Conservation (phyloP, 2,329 filamentous ascomycete genomes). For the Colletotrichum sansevieriae region DNA sequence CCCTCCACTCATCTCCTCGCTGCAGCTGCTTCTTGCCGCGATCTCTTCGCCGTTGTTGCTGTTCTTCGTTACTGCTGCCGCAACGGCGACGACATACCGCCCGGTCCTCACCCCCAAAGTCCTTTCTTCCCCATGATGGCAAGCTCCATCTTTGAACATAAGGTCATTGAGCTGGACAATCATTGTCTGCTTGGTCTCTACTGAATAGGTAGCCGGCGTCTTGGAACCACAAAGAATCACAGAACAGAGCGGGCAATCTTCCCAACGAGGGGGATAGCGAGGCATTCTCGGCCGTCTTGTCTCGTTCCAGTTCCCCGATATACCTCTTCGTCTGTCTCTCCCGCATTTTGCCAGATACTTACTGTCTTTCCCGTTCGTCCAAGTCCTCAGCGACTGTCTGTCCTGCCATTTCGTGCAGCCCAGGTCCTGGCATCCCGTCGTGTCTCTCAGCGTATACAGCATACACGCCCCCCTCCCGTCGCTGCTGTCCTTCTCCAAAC, state of each 20-base stretch:
- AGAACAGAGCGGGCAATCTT: conserved; percentile 33
- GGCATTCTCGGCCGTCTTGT: conserved; percentile 28
- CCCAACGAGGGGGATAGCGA: conserved; percentile 18
- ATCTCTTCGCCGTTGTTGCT: conserved; percentile 17
- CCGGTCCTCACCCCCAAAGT: conserved; percentile 36
- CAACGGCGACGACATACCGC: conserved; percentile 11
- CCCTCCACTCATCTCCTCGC: conserved; percentile 27
- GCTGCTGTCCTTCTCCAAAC: conserved; percentile 30
- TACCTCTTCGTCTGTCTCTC: conserved; percentile 30
- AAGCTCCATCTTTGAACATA: conserved; percentile 40
- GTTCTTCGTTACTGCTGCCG: conserved; percentile 18
- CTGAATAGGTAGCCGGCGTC: conserved; percentile 28
- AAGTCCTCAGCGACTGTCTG: conserved; percentile 22
- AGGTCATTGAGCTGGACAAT: conserved; percentile 42
- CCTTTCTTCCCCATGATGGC: conserved; percentile 39
- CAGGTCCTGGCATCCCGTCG: conserved; percentile 28
- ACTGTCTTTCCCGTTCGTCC: conserved; percentile 20
- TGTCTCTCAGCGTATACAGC: conserved; percentile 38
- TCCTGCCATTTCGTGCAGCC: conserved; percentile 12
- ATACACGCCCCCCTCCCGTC: conserved; percentile 14
- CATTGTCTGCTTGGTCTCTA: conserved; percentile 42
- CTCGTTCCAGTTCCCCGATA: conserved; percentile 33
- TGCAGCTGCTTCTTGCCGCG: conserved; percentile 11
- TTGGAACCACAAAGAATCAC: conserved; percentile 33
- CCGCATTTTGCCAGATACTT: conserved; percentile 10